Evolutionary conservation across 2,329 filamentous ascomycete genomes (phyloP), one percentile per base, ranked within the genome.

Genomic region (Arthrinium phaeospermum): DNA sequence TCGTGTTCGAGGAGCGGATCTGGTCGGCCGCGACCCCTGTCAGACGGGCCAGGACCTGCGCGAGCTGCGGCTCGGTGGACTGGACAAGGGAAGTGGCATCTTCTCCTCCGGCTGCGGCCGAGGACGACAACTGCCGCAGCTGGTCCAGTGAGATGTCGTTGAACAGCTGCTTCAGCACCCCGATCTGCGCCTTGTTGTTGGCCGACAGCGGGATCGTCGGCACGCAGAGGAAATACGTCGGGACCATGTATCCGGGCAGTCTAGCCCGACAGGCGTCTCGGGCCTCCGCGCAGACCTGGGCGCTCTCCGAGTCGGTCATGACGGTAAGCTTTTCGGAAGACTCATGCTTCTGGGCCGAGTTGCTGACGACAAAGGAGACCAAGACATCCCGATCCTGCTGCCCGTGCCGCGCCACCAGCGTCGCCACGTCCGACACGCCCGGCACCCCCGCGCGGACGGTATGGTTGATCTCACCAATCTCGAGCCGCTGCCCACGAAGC

Each of bases 391-490:
- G 95, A n/a, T 91, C 90, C 73, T 93, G 91, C 7, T 88, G 89
- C 0, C 85, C 86, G 77, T 94, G 92, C 72, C 92, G 93, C 4
- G 85, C 82, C 0, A 98, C 93, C 19, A 97, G 83, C 0, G 95
- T 97, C 3, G 91, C 91, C 0, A 94, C 91, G 76, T 97, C 94
- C 19, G 88, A 85, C 12, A 96, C 83, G 0, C 83, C 83, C 0
- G 81, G 74, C 0, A 90, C 86, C 0, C 89, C 88, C 27, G 88
- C 85, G 67, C 90, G 91, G 76, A 98, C 94, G 12, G 93, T 90
- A 68, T 95, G 91, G 76, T 97, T 96, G 81, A 98, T 97, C 83
- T 98, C 95, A 0, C 92, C 93, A 73, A 97, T 92, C 78, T 98
- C 96, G 0, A 98, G 87, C 19, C 95, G 88, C 80, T 98, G 95